These are phyloP conservation scores for Sporothrix pallida DNA, from an alignment of 2,329 filamentous ascomycete species.

Conservation along the genomic window DNA sequence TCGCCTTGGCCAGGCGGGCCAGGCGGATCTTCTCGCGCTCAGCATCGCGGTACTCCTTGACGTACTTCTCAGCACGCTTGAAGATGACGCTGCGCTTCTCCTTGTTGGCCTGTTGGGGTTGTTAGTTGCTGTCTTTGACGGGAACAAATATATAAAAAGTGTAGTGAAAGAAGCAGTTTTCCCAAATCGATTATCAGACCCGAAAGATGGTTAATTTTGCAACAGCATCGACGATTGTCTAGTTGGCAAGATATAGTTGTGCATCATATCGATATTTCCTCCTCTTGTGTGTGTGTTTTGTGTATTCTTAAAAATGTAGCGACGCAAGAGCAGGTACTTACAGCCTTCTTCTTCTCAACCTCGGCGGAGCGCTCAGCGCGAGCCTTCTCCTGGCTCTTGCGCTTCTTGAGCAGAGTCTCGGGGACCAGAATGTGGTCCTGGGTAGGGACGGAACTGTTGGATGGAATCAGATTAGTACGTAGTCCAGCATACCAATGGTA, in stretches of 20 bases:
- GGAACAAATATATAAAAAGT: too few relatives aligned
- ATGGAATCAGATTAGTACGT: slow-evolving; percentile 76
- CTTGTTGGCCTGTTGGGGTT: slow-evolving; percentile 79
- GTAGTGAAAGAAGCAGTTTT: background rate
- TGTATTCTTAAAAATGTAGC: background rate
- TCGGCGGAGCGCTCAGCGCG: slow-evolving; percentile 84
- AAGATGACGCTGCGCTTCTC: slow-evolving; percentile 98
- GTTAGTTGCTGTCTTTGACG: slow-evolving; percentile 37
- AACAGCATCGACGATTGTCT: slow-evolving; percentile 97
- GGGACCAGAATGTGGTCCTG: slow-evolving; percentile 95
- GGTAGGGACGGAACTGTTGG: slow-evolving; percentile 86
- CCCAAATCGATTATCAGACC: slow-evolving; percentile 72
- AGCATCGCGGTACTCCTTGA: slow-evolving; percentile 97
- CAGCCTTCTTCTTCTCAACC: slow-evolving; percentile 86
- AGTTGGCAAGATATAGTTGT: slow-evolving; percentile 81
- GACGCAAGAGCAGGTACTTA: slow-evolving; percentile 51
- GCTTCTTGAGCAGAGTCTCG: slow-evolving; percentile 99
- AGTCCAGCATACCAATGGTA: slow-evolving; percentile 66
- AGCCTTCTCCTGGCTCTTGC: slow-evolving; percentile 99
- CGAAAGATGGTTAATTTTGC: slow-evolving; percentile 99
- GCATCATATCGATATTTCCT: slow-evolving; percentile 73
- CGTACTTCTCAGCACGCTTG: slow-evolving; percentile 99
- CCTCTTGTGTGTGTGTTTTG: slow-evolving; percentile 46
- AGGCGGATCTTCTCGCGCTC: slow-evolving; percentile 99
- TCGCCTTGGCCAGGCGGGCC: slow-evolving; percentile 83